Evolutionary conservation across 176 grass and related monocot genomes (phyloP).

Genomic region (Rhipidocladum racemiflorum): DNA sequence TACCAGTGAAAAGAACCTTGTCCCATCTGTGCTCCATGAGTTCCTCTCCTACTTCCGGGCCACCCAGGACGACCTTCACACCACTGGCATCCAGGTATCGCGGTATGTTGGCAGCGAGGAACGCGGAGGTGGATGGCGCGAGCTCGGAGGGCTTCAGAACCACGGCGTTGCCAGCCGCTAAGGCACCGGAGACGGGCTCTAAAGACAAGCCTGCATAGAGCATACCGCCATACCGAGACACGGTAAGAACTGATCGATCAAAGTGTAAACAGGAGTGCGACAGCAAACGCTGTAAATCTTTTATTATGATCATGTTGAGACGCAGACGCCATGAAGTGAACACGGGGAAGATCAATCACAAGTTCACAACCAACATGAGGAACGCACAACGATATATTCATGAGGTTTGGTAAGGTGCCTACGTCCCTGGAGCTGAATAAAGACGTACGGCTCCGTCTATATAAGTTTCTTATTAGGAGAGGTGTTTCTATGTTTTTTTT

Average conservation of each 20-base stretch:
- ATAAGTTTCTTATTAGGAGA: too few relatives aligned
- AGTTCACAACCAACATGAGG: too few relatives aligned
- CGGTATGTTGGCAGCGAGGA: slow-evolving; percentile 48
- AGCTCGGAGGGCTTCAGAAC: slow-evolving; percentile 85
- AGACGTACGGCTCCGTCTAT: too few relatives aligned
- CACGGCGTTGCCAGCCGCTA: slow-evolving; percentile 71
- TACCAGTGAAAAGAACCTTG: slow-evolving; percentile 91
- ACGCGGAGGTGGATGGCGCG: slow-evolving; percentile 50
- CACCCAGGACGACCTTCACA: slow-evolving; percentile 72
- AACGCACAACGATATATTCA: too few relatives aligned
- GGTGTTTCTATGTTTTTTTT: too few relatives aligned
- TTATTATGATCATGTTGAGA: too few relatives aligned
- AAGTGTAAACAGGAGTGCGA: background rate
- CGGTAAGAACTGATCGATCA: background rate
- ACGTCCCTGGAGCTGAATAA: too few relatives aligned
- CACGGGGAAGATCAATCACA: too few relatives aligned
- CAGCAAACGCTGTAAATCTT: too few relatives aligned
- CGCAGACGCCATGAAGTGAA: too few relatives aligned
- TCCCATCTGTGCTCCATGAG: slow-evolving; percentile 92
- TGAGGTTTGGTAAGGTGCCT: too few relatives aligned
- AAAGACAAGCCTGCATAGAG: slow-evolving; percentile 46
- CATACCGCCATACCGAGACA: background rate
- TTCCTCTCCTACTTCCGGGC: slow-evolving; percentile 45
- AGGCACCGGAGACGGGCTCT: slow-evolving; percentile 70
- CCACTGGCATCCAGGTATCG: slow-evolving; percentile 60